A percentile compares a stretch with the other conserved stretches of the same genome.
Conservation (phyloP, 169 alveolate genomes). For the Plasmodium falciparum region DNA sequence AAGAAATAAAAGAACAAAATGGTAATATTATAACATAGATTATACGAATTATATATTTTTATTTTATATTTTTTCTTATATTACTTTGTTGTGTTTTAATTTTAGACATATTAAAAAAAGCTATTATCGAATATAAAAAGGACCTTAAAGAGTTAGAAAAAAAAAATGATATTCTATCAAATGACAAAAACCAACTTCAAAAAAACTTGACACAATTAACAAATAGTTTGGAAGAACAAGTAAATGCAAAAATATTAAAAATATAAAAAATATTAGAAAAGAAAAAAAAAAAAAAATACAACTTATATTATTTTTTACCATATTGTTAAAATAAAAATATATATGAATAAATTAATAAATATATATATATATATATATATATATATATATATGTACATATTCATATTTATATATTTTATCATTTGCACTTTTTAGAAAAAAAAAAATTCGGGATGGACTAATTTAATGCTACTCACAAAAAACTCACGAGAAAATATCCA, state of each 20-base stretch:
- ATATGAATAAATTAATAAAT: background rate
- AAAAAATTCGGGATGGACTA: conserved; percentile 57
- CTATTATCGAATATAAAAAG: conserved; percentile 71
- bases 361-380: conserved; percentile 2
- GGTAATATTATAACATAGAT: conserved; percentile 22
- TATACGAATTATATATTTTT: background rate
- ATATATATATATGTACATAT: background rate
- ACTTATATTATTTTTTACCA: background rate
- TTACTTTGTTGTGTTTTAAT: background rate
- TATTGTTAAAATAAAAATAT: background rate
- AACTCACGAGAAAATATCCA: conserved; percentile 37
- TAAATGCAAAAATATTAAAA: conserved; percentile 5
- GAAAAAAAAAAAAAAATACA: background rate
- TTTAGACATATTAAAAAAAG: conserved; percentile 67
- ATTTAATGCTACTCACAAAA: conserved; percentile 61
- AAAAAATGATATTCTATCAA: conserved; percentile 24
- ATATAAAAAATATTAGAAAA: background rate
- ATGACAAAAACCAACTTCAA: conserved; percentile 23
- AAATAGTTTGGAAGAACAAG: conserved; percentile 56
- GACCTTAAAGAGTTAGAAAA: conserved; percentile 70
- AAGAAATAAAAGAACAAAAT: conserved; percentile 74
- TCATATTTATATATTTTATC: background rate
- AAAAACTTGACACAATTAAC: conserved; percentile 27
- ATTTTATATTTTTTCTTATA: background rate
- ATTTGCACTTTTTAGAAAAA: conserved; percentile 17